These are phyloP conservation scores for Ascoidea tarda DNA, from an alignment of 805 yeast genomes.

Conservation along the genomic window DNA sequence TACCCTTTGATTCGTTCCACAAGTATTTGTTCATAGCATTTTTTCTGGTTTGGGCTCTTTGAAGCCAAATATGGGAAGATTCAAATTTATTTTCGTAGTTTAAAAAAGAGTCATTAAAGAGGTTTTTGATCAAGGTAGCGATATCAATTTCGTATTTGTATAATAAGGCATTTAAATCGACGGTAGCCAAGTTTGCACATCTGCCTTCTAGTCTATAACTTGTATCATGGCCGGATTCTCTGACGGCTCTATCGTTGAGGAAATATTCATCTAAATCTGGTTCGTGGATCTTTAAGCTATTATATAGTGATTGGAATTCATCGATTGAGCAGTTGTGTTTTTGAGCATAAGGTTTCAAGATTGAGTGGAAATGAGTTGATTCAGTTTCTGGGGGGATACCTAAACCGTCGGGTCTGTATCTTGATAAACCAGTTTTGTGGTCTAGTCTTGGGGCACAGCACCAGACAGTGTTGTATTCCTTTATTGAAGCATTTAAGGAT, in stretches of 20 bases:
- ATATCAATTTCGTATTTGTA: constrained; percentile 88
- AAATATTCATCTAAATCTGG: constrained; percentile 83
- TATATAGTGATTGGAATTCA: constrained; percentile 58
- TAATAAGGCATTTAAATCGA: constrained; percentile 73
- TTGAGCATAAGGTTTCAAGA: constrained; percentile 52
- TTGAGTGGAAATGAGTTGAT: constrained; percentile 66
- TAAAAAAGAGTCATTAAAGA: constrained; percentile 35
- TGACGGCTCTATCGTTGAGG: constrained; percentile 83
- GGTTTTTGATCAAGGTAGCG: constrained; percentile 40
- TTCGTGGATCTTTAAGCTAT: constrained; percentile 47
- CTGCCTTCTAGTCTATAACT: constrained; percentile 79
- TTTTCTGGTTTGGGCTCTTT: constrained; percentile 41
- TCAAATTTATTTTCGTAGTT: constrained; percentile 26
- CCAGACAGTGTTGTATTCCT: constrained; percentile 81
- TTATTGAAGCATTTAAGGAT: constrained; percentile 66
- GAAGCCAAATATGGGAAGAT: constrained; percentile 43
- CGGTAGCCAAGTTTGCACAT: constrained; percentile 82
- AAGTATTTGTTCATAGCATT: constrained; percentile 45
- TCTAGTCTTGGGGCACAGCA: constrained; percentile 60
- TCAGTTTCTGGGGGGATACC: constrained; percentile 99
- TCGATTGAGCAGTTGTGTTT: constrained; percentile 44
- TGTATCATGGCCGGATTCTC: constrained; percentile 96
- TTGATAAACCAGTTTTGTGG: constrained; percentile 59
- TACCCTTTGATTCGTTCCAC: constrained; percentile 73
- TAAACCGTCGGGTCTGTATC: constrained; percentile 78